Evolutionary conservation across 2,329 filamentous ascomycete species (phyloP).

Genomic region (Coniosporium tulheliwenetii): DNA sequence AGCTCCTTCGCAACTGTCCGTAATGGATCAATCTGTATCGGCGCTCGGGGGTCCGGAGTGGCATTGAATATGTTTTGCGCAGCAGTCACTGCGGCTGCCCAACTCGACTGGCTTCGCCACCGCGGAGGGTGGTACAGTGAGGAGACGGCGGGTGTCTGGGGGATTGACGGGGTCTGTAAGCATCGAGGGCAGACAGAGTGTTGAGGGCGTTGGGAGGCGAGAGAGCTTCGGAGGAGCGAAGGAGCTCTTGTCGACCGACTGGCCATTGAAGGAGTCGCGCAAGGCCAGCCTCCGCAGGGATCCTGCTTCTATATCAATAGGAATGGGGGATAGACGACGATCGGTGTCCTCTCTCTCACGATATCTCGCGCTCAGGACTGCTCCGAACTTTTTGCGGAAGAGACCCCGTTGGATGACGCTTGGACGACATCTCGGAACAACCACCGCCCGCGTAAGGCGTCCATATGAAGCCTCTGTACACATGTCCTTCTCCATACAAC

Average conservation of each 20-base stretch:
- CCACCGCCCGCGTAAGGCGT: no score
- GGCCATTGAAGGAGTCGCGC: conserved; percentile 6
- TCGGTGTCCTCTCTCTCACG: no score
- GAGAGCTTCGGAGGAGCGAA: conserved; percentile 15
- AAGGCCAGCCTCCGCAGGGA: not conserved
- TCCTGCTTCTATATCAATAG: not conserved
- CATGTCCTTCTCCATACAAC: no score
- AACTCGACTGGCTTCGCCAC: conserved; percentile 43
- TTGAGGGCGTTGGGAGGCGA: conserved; percentile 7
- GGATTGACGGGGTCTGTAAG: conserved; percentile 10
- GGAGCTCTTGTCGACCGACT: conserved; percentile 17
- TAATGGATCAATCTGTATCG: conserved; percentile 72
- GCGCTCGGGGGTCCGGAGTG: conserved; percentile 31
- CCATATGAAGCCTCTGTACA: no score
- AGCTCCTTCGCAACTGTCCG: conserved; percentile 89
- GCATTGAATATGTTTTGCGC: conserved; percentile 54
- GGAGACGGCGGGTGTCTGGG: conserved; percentile 13
- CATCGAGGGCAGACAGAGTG: conserved; percentile 17
- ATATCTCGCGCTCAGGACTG: no score
- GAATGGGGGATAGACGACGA: not conserved
- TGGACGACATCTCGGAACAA: no score
- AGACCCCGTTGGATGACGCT: no score
- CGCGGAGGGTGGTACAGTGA: conserved; percentile 18
- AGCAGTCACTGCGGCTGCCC: conserved; percentile 55
- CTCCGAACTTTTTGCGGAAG: no score